Conservation (phyloP, 805 yeast species). For the Scheffersomyces spartinae region DNA sequence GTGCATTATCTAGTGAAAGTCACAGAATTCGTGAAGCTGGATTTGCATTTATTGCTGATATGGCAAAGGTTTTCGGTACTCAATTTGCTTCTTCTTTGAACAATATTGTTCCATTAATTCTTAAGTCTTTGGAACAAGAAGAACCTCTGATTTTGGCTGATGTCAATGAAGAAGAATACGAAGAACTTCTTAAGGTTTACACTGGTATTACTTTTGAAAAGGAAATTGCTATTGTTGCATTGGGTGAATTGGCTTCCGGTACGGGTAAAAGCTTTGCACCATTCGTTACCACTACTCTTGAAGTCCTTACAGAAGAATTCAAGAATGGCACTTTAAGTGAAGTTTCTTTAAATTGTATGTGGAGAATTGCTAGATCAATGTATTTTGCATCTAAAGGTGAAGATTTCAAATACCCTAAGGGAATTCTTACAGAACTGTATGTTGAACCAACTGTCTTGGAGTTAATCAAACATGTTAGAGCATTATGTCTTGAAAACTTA, state of each 20-base stretch:
- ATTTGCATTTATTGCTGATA: constrained; percentile 81
- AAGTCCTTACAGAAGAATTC: constrained; percentile 55
- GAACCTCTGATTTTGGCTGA: constrained; percentile 64
- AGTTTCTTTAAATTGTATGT: constrained; percentile 69
- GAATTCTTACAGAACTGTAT: constrained; percentile 49
- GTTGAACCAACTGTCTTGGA: constrained; percentile 46
- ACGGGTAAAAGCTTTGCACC: constrained; percentile 72
- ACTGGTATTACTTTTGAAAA: constrained; percentile 93
- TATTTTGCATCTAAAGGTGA: constrained; percentile 40
- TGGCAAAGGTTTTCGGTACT: constrained; percentile 90
- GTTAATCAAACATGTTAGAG: constrained; percentile 57
- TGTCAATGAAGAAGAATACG: constrained; percentile 41
- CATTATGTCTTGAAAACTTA: constrained; percentile 47
- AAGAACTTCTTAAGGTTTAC: constrained; percentile 70
- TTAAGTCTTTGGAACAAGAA: constrained; percentile 73
- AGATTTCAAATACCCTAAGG: constrained; percentile 42
- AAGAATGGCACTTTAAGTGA: constrained; percentile 87
- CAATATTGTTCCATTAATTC: constrained; percentile 72
- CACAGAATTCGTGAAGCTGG: constrained; percentile 91
- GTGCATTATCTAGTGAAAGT: constrained; percentile 63
- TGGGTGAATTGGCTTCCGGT: constrained; percentile 80
- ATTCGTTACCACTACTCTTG: constrained; percentile 61
- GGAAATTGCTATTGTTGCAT: constrained; percentile 87
- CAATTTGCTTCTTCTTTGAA: constrained; percentile 82
- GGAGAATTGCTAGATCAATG: constrained; percentile 74